A percentile compares a stretch with the other conserved stretches of the same genome.
These are phyloP conservation scores for Paraphoma sp. DNA, from an alignment of 2,329 filamentous ascomycete genomes.

Conservation along the genomic window DNA sequence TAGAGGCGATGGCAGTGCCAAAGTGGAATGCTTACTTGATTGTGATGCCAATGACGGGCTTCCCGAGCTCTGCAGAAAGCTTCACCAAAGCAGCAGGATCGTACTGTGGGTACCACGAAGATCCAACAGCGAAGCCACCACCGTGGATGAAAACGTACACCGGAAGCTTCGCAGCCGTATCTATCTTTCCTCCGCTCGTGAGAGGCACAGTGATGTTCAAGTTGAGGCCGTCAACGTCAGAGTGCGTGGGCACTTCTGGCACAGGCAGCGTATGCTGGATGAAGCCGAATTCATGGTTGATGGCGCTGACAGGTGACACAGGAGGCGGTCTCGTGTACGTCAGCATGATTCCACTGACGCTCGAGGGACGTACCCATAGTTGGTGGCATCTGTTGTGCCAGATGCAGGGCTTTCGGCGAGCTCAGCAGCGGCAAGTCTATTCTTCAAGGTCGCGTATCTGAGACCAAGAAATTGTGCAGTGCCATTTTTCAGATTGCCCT, in stretches of 20 bases:
- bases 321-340: constrained; percentile 34
- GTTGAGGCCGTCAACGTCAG: constrained; percentile 59
- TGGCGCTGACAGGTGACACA: constrained; percentile 49
- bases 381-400: constrained; percentile 39
- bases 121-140: constrained; percentile 58
- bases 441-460: constrained; percentile 47
- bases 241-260: constrained; percentile 46
- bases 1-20: neutral
- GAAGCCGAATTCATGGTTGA: constrained; percentile 55
- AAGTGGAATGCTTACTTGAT: constrained; percentile 50
- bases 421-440: constrained; percentile 46
- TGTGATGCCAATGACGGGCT: constrained; percentile 55
- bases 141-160: constrained; percentile 63
- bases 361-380: constrained; percentile 40
- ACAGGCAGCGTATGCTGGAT: constrained; percentile 57
- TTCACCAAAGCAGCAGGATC: constrained; percentile 55
- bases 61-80: constrained; percentile 50
- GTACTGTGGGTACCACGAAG: constrained; percentile 61
- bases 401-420: constrained; percentile 33
- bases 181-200: constrained; percentile 22
- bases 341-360: neutral
- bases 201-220: constrained; percentile 59
- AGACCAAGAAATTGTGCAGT: constrained; percentile 47
- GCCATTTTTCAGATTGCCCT: constrained; percentile 30
- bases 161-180: constrained; percentile 49